phyloP scores from a whole-genome alignment of 148 eudicot species.

The Rhododendron mucronatum region DNA sequence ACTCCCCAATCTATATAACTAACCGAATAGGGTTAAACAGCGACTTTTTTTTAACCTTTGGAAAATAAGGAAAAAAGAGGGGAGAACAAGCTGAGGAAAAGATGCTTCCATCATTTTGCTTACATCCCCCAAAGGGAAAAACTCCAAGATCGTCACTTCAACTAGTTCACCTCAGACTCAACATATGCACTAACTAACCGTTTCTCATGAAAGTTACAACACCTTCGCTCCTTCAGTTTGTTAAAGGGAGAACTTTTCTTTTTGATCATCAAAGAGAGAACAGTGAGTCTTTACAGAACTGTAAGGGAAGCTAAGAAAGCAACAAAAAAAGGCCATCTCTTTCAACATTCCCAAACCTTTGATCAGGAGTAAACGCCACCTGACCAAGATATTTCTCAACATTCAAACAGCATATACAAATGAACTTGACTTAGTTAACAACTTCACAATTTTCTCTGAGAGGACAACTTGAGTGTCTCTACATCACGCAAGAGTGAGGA shows the following conservation, averaged over 20 bases:
- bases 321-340: not conserved
- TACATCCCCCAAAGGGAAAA: too few relatives aligned
- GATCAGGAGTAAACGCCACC: not conserved
- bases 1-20: not conserved
- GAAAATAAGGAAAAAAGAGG: not conserved
- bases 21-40: not conserved
- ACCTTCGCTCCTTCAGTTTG: not conserved
- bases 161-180: too few relatives aligned
- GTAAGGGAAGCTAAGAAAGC: not conserved
- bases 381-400: not conserved
- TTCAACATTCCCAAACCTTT: not conserved
- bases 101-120: not conserved
- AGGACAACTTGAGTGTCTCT: slow-evolving; percentile 39
- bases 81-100: not conserved
- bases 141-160: too few relatives aligned
- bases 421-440: not conserved
- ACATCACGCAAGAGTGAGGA: slow-evolving; percentile 47
- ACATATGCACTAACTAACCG: not conserved
- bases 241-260: not conserved
- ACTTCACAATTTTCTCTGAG: not conserved
- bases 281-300: not conserved
- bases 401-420: not conserved
- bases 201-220: not conserved
- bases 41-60: not conserved
- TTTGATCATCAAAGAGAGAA: not conserved